Evolutionary conservation across 768 basidiomycete genomes (phyloP).

Genomic region (Suillus lakei): DNA sequence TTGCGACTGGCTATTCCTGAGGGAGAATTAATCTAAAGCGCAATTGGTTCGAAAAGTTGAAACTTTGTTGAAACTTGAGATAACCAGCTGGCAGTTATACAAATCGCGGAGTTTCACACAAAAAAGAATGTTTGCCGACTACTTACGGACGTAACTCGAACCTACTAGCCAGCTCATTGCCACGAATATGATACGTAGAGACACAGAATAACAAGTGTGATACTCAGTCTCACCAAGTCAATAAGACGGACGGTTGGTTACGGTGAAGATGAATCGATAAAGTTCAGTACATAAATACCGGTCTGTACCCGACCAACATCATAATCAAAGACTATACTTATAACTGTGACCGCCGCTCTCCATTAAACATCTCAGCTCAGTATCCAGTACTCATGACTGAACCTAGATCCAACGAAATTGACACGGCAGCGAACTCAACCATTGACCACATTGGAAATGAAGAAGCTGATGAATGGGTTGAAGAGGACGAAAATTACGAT

Average conservation of each 20-base stretch:
- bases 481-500: constrained; percentile 48
- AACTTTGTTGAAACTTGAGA: background rate
- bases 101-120: constrained; percentile 24
- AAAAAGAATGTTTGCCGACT: constrained; percentile 13
- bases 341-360: background rate
- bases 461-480: constrained; percentile 40
- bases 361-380: background rate
- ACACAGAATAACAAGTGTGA: background rate
- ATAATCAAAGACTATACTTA: background rate
- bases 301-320: background rate
- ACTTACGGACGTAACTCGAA: background rate
- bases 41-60: too few relatives aligned
- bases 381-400: constrained; percentile 1
- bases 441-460: background rate
- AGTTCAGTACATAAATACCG: background rate
- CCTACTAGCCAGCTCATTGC: background rate
- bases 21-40: background rate
- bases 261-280: background rate
- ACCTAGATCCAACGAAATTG: background rate
- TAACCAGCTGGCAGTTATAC: background rate
- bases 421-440: background rate
- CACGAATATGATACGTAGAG: background rate
- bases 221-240: background rate
- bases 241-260: background rate
- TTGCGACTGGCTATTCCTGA: constrained; percentile 17